Conservation (phyloP, 805 yeast genomes). For the Alloascoidea africana region DNA sequence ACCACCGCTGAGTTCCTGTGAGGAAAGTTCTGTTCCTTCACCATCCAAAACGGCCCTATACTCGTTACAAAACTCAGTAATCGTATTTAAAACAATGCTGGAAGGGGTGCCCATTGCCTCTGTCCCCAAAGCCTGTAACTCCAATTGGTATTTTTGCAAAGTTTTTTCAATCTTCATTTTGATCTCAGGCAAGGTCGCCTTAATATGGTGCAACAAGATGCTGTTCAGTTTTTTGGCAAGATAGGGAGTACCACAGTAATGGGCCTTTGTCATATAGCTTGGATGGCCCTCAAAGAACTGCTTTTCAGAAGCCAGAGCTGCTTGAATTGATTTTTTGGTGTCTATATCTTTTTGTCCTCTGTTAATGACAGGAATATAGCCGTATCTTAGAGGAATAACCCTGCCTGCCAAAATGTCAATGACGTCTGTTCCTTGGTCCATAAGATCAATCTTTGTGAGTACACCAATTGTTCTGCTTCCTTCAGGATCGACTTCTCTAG, state of each 20-base stretch:
- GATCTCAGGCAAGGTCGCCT: constrained; percentile 81
- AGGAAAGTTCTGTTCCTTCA: constrained; percentile 76
- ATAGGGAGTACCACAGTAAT: constrained; percentile 97
- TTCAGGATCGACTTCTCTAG: constrained; percentile 96
- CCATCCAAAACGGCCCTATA: constrained; percentile 87
- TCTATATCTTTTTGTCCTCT: constrained; percentile 97
- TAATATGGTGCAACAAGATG: constrained; percentile 80
- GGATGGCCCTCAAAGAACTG: constrained; percentile 79
- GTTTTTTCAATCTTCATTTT: constrained; percentile 80
- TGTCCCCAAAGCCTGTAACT: constrained; percentile 61
- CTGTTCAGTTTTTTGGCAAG: constrained; percentile 84
- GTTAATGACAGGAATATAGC: constrained; percentile 93
- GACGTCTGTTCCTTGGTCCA: constrained; percentile 98
- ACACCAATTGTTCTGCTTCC: constrained; percentile 95
- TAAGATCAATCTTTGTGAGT: constrained; percentile 85
- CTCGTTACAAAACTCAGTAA: constrained; percentile 85
- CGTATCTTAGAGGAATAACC: constrained; percentile 87
- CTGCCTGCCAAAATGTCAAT: constrained; percentile 90
- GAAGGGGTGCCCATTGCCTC: constrained; percentile 55
- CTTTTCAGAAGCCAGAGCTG: constrained; percentile 72
- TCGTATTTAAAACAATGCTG: constrained; percentile 77
- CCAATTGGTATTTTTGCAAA: constrained; percentile 69
- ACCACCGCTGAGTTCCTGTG: constrained; percentile 90
- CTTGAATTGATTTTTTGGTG: constrained; percentile 69
- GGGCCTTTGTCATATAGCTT: constrained; percentile 83